Conservation (phyloP, 2,329 filamentous ascomycete species). For the Metarhizium humberi region DNA sequence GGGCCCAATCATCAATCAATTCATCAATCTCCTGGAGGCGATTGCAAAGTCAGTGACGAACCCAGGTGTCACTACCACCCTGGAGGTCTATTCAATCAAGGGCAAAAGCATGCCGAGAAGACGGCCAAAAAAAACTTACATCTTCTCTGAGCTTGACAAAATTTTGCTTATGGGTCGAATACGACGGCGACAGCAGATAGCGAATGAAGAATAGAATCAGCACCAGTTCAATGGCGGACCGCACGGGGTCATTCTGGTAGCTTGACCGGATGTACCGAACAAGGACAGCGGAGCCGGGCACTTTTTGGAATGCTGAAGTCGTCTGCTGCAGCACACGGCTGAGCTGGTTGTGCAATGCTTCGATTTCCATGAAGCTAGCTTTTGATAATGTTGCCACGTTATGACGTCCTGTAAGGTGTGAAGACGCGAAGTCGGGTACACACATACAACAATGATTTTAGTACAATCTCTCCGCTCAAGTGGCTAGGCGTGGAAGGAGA, state of each 20-base stretch:
- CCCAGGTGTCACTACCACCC: background rate
- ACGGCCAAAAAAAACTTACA: slow-evolving; percentile 17
- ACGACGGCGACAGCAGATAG: slow-evolving; percentile 85
- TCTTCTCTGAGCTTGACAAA: slow-evolving; percentile 85
- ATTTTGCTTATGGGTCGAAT: slow-evolving; percentile 83
- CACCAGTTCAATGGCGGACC: slow-evolving; percentile 86
- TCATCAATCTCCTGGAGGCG: slow-evolving; percentile 74
- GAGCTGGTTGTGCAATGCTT: slow-evolving; percentile 45
- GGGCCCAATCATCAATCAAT: slow-evolving; percentile 90
- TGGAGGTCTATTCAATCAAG: background rate
- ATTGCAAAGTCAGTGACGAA: slow-evolving; percentile 1
- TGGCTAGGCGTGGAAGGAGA: background rate
- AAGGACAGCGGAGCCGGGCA: slow-evolving; percentile 90
- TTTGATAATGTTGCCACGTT: background rate
- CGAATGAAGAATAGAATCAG: slow-evolving; percentile 92
- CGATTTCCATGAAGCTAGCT: slow-evolving; percentile 45
- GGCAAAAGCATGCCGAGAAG: background rate
- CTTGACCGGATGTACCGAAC: slow-evolving; percentile 93
- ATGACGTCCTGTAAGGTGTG: background rate
- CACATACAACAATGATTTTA: background rate
- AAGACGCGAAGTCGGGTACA: background rate
- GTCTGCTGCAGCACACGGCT: slow-evolving; percentile 42
- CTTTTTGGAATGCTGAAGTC: slow-evolving; percentile 67
- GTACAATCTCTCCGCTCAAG: background rate
- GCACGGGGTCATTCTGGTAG: slow-evolving; percentile 93